A percentile compares a stretch with the other conserved stretches of the same genome.
These are phyloP conservation scores for Ceratobasidium theobromae DNA, from an alignment of 1,284 basidiomycete genomes.

Conservation along the genomic window DNA sequence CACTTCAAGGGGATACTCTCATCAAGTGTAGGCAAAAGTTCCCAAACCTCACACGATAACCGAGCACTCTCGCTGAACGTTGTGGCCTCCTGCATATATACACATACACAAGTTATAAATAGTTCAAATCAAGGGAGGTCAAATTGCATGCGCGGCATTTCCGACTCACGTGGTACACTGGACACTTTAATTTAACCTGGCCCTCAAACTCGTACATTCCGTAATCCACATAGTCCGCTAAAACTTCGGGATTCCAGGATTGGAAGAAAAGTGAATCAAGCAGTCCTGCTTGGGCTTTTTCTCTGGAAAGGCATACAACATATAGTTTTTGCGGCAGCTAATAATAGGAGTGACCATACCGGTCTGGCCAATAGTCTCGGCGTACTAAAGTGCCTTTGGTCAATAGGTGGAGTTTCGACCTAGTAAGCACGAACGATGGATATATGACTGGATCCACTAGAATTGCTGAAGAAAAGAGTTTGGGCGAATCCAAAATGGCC, in stretches of 20 bases:
- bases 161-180: constrained; percentile 42
- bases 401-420: neutral
- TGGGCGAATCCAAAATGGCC: constrained; percentile 62
- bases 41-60: constrained; percentile 50
- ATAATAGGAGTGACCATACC: constrained; percentile 45
- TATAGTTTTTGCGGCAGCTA: neutral
- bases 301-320: constrained; percentile 47
- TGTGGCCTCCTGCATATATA: constrained; percentile 50
- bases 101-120: too few species aligned
- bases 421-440: constrained; percentile 38
- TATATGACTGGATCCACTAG: constrained; percentile 79
- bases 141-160: neutral
- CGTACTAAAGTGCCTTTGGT: constrained; percentile 58
- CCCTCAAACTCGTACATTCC: constrained; percentile 54
- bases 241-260: constrained; percentile 68
- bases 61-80: constrained; percentile 51
- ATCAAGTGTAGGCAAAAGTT: constrained; percentile 51
- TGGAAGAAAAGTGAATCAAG: constrained; percentile 65
- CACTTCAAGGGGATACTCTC: constrained; percentile 54
- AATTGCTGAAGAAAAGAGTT: constrained; percentile 70
- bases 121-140: too few species aligned
- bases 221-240: constrained; percentile 69
- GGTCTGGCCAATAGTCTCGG: constrained; percentile 62
- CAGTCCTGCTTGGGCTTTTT: constrained; percentile 61
- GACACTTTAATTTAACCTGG: constrained; percentile 62